These are phyloP conservation scores for Aulographum hederae DNA, from an alignment of 2,329 filamentous ascomycete genomes.

Conservation along the genomic window DNA sequence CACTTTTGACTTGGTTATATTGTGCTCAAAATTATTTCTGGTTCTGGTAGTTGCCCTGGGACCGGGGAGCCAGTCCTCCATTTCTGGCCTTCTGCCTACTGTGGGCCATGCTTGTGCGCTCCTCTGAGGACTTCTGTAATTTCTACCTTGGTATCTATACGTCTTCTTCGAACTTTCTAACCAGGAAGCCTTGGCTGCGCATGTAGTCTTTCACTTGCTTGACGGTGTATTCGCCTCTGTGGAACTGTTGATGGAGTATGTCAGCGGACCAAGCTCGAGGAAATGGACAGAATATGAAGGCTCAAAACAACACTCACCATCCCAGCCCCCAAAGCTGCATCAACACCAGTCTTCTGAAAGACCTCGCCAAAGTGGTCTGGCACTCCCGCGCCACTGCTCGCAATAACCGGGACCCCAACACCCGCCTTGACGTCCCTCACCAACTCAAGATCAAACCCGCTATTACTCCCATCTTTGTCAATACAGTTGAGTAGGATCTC, in stretches of 20 bases:
- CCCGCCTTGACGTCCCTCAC: slow-evolving; percentile 75
- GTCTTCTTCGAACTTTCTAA: slow-evolving; percentile 58
- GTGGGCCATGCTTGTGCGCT: too few species aligned
- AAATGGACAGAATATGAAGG: background rate
- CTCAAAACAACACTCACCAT: slow-evolving; percentile 47
- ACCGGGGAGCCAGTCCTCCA: too few species aligned
- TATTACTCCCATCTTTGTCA: slow-evolving; percentile 88
- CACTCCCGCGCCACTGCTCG: slow-evolving; percentile 77
- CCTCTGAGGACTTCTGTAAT: too few species aligned
- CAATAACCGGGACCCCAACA: slow-evolving; percentile 84
- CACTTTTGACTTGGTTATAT: too few species aligned
- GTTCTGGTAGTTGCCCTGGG: too few species aligned
- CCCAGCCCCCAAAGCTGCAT: slow-evolving; percentile 85
- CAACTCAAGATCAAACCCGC: slow-evolving; percentile 84
- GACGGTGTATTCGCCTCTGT: slow-evolving; percentile 87
- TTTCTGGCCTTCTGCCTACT: too few species aligned
- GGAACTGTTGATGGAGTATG: slow-evolving; percentile 40
- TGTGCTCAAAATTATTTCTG: too few species aligned
- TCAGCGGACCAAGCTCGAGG: background rate
- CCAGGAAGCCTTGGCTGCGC: slow-evolving; percentile 48
- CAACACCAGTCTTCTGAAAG: slow-evolving; percentile 67
- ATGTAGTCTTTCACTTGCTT: slow-evolving; percentile 82
- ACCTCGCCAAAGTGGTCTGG: slow-evolving; percentile 83
- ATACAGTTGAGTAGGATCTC: slow-evolving; percentile 97
- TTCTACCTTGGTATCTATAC: too few species aligned